A percentile compares a stretch with the other conserved stretches of the same genome.
These are phyloP conservation scores for Ceratocystis albifundus DNA, from an alignment of 2,329 filamentous ascomycete species.

Conservation along the genomic window DNA sequence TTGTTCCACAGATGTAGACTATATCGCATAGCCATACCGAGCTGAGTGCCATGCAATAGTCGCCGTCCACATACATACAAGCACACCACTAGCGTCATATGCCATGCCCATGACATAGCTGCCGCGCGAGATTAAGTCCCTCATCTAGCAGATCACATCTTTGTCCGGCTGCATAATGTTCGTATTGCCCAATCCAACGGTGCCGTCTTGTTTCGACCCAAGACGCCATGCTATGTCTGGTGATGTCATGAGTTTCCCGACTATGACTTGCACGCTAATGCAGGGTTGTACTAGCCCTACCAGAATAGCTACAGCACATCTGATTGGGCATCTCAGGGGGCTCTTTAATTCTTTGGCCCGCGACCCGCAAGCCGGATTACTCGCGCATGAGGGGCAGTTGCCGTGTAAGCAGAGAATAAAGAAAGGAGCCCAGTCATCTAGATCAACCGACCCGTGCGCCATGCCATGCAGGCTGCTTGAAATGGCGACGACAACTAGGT, in stretches of 20 bases:
- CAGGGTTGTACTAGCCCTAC: constrained; percentile 9
- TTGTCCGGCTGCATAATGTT: not conserved
- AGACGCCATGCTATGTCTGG: not conserved
- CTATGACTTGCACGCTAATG: constrained; percentile 8
- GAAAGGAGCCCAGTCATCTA: not conserved
- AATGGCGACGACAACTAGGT: not conserved
- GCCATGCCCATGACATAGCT: not conserved
- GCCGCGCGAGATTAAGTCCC: not conserved
- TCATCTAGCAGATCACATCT: not conserved
- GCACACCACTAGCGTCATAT: not conserved
- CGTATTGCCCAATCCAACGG: not conserved
- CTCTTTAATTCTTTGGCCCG: not conserved
- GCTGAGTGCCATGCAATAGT: not conserved
- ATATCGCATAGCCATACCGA: not conserved
- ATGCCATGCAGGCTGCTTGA: not conserved
- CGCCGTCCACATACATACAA: not conserved
- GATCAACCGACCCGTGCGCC: not conserved
- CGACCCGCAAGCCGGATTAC: not conserved
- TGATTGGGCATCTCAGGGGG: constrained; percentile 1
- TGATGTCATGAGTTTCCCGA: not conserved
- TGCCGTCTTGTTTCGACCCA: not conserved
- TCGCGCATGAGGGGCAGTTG: not conserved
- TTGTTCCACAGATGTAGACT: not conserved
- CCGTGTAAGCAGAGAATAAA: not conserved
- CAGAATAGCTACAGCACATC: not conserved